Evolutionary conservation across 352 stramenopile genomes (phyloP).

Genomic region (Thraustochytrium aureum): DNA sequence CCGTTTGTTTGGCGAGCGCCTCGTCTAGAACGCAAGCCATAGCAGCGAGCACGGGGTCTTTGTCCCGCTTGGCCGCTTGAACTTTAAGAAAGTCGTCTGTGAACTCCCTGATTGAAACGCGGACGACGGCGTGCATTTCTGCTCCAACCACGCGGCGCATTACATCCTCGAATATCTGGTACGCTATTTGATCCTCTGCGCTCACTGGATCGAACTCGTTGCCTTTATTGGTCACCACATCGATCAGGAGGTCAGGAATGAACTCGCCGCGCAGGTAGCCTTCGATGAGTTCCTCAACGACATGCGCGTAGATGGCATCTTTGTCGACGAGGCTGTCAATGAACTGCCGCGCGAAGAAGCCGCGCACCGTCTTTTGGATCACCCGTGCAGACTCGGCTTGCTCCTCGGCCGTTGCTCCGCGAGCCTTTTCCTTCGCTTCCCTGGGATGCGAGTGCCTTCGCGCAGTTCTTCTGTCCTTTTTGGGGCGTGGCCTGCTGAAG

Average conservation of each 20-base stretch:
- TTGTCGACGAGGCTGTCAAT: not conserved
- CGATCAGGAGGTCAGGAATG: constrained; percentile 49
- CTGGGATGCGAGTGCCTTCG: not conserved
- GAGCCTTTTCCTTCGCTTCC: not conserved
- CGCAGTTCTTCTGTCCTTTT: not conserved
- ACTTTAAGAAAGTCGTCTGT: constrained; percentile 38
- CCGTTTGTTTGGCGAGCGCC: not conserved
- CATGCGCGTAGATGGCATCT: not conserved
- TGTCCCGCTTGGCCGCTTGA: not conserved
- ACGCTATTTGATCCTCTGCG: constrained; percentile 21
- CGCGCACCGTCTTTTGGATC: constrained; percentile 25
- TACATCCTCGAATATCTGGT: not conserved
- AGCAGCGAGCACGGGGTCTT: constrained; percentile 8
- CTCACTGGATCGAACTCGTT: constrained; percentile 44
- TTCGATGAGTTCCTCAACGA: constrained; percentile 26
- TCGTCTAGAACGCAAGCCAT: constrained; percentile 15
- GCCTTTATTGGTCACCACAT: constrained; percentile 22
- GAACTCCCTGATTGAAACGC: constrained; percentile 7
- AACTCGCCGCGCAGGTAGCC: constrained; percentile 41
- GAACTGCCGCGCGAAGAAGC: not conserved
- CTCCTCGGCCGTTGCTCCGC: not conserved
- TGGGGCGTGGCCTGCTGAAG: not conserved
- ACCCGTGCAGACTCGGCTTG: not conserved
- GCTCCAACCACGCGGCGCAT: not conserved
- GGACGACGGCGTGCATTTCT: constrained; percentile 2